Conservation (phyloP, 192 early-diverging fungal genomes). For the Coemansia reversa region DNA sequence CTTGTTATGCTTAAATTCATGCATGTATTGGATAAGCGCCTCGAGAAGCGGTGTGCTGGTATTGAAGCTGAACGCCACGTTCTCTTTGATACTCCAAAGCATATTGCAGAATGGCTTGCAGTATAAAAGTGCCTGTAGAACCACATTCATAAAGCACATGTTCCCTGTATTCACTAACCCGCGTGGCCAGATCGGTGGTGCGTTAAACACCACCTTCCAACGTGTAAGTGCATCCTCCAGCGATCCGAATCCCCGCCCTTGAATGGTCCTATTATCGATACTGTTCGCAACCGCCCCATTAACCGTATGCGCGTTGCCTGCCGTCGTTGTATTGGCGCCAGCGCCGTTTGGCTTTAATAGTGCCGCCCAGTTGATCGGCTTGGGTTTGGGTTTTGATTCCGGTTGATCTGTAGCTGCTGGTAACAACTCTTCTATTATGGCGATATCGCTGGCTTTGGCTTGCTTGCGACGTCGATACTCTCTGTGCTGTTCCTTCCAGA, state of each 20-base stretch:
- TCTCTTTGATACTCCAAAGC: conserved; percentile 62
- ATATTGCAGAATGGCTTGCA: conserved; percentile 92
- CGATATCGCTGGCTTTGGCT: background rate
- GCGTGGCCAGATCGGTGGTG: conserved; percentile 70
- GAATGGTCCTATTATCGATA: background rate
- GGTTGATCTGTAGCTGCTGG: conserved; percentile 3
- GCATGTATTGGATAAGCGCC: conserved; percentile 62
- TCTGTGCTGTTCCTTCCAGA: conserved; percentile 21
- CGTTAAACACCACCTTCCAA: conserved; percentile 23
- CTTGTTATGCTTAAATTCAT: conserved; percentile 47
- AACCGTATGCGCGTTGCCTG: conserved; percentile 2
- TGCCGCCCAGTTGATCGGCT: conserved; percentile 43
- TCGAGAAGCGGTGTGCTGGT: conserved; percentile 79
- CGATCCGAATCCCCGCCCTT: conserved; percentile 23
- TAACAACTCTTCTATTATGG: conserved; percentile 2
- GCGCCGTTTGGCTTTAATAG: conserved; percentile 19
- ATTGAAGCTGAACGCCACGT: conserved; percentile 70
- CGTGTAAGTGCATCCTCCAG: conserved; percentile 39
- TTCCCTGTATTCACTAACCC: conserved; percentile 97
- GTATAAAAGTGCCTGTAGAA: conserved; percentile 91
- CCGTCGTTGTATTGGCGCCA: background rate
- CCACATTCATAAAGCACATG: conserved; percentile 98
- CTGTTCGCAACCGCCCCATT: background rate
- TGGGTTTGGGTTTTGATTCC: conserved; percentile 24
- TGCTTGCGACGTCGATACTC: conserved; percentile 28